Percentiles rank a stretch among this genome's conserved stretches.
phyloP scores from a whole-genome alignment of 768 basidiomycete genomes.

The Tricholomella constricta region DNA sequence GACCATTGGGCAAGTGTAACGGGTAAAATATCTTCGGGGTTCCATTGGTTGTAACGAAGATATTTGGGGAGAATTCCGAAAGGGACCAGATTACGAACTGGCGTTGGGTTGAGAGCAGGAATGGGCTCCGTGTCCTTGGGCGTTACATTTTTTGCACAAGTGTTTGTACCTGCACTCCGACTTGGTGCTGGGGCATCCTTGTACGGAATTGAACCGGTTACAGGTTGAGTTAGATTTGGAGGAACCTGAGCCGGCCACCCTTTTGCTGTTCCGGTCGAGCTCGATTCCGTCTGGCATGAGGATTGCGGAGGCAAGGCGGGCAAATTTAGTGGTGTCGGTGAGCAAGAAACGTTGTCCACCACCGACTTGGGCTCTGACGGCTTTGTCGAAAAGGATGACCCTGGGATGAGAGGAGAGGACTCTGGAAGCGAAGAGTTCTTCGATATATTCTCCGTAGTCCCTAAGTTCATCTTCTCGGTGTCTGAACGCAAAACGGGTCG shows the following conservation, averaged over 20 bases:
- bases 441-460: slow-evolving; percentile 25
- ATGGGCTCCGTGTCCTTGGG: neutral
- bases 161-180: slow-evolving; percentile 5
- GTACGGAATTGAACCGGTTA: slow-evolving; percentile 21
- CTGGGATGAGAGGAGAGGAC: slow-evolving; percentile 1
- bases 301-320: slow-evolving; percentile 1
- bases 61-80: neutral
- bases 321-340: slow-evolving; percentile 16
- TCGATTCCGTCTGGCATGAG: too few species aligned
- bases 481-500: too few species aligned
- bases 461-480: slow-evolving; percentile 20
- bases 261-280: slow-evolving; percentile 13
- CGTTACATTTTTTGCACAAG: neutral
- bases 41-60: neutral
- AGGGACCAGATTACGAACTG: neutral
- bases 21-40: neutral
- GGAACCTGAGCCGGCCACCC: neutral
- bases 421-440: slow-evolving; percentile 19
- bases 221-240: neutral
- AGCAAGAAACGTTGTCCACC: slow-evolving; percentile 15
- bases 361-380: slow-evolving; percentile 18
- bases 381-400: too few species aligned
- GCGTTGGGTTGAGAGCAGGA: neutral
- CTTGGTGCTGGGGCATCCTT: slow-evolving; percentile 11
- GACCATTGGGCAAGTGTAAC: neutral